Evolutionary conservation across 495 filamentous ascomycete species (phyloP), one percentile per base, ranked within the genome.

Genomic region (Aspergillus nanangensis): DNA sequence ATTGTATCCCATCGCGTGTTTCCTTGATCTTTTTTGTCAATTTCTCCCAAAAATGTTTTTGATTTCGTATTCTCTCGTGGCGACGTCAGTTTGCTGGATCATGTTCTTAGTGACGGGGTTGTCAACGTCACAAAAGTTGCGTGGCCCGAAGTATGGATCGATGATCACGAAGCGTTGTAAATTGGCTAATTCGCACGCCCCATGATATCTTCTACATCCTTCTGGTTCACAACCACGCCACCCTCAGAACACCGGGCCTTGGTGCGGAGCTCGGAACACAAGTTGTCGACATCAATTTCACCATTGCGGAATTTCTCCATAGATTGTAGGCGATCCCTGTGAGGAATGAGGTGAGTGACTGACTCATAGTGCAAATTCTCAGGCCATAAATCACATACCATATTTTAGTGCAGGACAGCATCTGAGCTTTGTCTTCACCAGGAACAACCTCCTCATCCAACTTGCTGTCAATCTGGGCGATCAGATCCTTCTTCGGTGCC

Each of bases 201-300:
- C 72, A 94, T 76, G 44, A 91, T 87, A 40, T 74, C 76, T 56
- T 95, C 83, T 55, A 96, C 92, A 61, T 96, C 90, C 33, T 81
- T 81, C 67, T 96, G 79, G 53, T 88, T 85, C 38, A 98, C 86
- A 18, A 96, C 89, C n/a, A 92, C 87, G 21, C 93, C 92, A 20
- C 76, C 81, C 58, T 94, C 93, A 1, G 90, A 94, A 61, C 94
- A 99, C 61, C 91, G 91, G 36, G 94, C 94, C 69, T 99, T 99
- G 56, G 86, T 85, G 46, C 90, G 85, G n/a, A 99, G 78, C 51
- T 99, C 90, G 5, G 85, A 82, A 67, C 94, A 99, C 10, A 99
- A 77, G 43, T 80, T 78, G 60, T 99, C 94, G 53, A 99, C 84
- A 53, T 99, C 93, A 49, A 96, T 81, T 51, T 92, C 87, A 53